Conservation (phyloP, 257 asterid genomes). For the Lycium ferocissimum region DNA sequence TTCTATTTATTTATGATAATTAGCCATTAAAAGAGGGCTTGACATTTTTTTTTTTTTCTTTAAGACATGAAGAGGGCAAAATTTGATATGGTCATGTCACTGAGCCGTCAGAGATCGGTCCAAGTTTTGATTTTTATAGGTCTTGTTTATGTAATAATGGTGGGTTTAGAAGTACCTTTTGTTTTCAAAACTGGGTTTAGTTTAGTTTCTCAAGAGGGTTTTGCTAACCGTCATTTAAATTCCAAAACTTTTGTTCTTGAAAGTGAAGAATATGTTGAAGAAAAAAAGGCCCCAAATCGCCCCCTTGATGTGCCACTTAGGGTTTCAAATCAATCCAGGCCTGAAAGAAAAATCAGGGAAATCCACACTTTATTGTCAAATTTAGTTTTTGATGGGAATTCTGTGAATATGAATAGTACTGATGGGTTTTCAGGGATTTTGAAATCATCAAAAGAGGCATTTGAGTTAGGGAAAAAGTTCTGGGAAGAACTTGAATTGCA, state of each 20-base stretch:
- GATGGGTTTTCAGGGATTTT: conserved; percentile 50
- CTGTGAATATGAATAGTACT: conserved; percentile 22
- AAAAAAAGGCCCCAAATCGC: conserved; percentile 66
- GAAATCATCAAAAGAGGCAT: conserved; percentile 72
- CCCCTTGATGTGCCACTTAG: conserved; percentile 57
- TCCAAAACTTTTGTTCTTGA: conserved; percentile 56
- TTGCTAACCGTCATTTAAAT: conserved; percentile 49
- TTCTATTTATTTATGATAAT: conserved; percentile 10
- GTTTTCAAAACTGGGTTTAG: conserved; percentile 63
- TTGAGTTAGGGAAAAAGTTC: conserved; percentile 66
- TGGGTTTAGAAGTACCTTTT: conserved; percentile 78
- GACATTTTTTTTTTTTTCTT: not conserved
- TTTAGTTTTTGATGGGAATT: conserved; percentile 35
- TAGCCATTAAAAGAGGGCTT: conserved; percentile 17
- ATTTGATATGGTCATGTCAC: conserved; percentile 58
- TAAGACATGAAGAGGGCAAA: conserved; percentile 66
- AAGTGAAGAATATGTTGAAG: conserved; percentile 69
- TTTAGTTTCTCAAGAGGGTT: conserved; percentile 51
- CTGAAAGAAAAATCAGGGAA: conserved; percentile 45
- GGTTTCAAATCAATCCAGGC: conserved; percentile 42
- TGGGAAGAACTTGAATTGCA: conserved; percentile 72
- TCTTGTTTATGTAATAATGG: conserved; percentile 61
- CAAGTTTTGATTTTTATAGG: conserved; percentile 63
- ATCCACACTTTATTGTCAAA: conserved; percentile 31
- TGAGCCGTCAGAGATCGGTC: conserved; percentile 67